A percentile compares a stretch with the other conserved stretches of the same genome.
Conservation (phyloP, 1,139 yeast genomes). For the Blastobotrys aristatus region DNA sequence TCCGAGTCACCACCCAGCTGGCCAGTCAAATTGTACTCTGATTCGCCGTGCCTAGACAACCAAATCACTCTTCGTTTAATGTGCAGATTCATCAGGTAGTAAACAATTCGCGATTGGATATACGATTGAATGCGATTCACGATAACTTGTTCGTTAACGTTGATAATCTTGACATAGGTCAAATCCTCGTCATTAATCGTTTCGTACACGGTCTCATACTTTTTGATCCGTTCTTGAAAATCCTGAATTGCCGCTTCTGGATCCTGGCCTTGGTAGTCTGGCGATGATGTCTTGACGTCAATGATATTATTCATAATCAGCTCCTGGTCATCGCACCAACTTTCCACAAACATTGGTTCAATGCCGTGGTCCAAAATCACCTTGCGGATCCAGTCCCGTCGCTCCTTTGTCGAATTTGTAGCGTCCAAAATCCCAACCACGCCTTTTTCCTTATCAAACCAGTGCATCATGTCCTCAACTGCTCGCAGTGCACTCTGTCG, state of each 20-base stretch:
- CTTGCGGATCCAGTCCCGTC: constrained; percentile 62
- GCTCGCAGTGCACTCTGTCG: constrained; percentile 69
- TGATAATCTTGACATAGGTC: constrained; percentile 81
- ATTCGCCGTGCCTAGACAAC: constrained; percentile 94
- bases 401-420: constrained; percentile 66
- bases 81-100: constrained; percentile 92
- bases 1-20: constrained; percentile 95
- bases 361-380: constrained; percentile 62
- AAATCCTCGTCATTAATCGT: constrained; percentile 57
- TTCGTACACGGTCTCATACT: constrained; percentile 70
- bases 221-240: constrained; percentile 64
- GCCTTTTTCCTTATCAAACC: constrained; percentile 79
- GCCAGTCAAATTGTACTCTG: constrained; percentile 85
- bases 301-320: constrained; percentile 71
- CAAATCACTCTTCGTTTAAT: constrained; percentile 88
- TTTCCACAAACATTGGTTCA: constrained; percentile 88
- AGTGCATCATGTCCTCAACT: constrained; percentile 74
- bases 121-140: constrained; percentile 84
- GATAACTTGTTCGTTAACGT: constrained; percentile 81
- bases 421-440: constrained; percentile 93
- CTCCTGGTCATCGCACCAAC: constrained; percentile 81
- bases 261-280: constrained; percentile 73
- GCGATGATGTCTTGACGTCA: constrained; percentile 83
- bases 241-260: constrained; percentile 70
- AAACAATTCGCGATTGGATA: constrained; percentile 86